A percentile compares a stretch with the other conserved stretches of the same genome.
phyloP scores from a whole-genome alignment of 2,329 filamentous ascomycete species.

The Coccinonectria pachysandricola region DNA sequence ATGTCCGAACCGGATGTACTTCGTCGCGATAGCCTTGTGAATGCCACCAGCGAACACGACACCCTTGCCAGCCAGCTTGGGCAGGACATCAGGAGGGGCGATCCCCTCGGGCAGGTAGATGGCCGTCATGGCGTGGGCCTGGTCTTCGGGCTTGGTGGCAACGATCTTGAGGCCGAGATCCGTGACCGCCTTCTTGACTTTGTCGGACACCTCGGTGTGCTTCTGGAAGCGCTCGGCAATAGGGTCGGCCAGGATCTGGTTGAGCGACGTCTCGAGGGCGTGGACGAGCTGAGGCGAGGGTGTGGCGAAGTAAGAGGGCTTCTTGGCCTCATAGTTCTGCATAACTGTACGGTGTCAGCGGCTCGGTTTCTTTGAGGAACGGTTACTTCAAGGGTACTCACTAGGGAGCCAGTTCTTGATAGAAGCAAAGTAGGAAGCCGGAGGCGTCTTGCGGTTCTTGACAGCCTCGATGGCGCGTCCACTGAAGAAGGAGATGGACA shows the following conservation, averaged over 20 bases:
- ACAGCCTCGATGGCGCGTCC: conserved; percentile 74
- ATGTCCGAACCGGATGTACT: conserved; percentile 92
- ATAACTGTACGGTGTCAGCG: conserved; percentile 52
- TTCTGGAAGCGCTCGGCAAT: conserved; percentile 73
- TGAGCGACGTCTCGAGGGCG: conserved; percentile 81
- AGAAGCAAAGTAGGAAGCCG: conserved; percentile 85
- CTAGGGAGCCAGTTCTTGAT: conserved; percentile 96
- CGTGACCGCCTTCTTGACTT: conserved; percentile 72
- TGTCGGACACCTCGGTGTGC: conserved; percentile 70
- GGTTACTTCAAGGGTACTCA: conserved; percentile 39
- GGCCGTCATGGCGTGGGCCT: conserved; percentile 96
- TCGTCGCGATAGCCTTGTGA: conserved; percentile 88
- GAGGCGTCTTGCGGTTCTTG: conserved; percentile 69
- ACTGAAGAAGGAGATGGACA: conserved; percentile 91
- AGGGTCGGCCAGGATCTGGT: conserved; percentile 72
- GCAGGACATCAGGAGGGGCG: conserved; percentile 71
- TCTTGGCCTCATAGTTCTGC: conserved; percentile 97
- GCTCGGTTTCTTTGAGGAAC: not conserved
- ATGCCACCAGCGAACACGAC: conserved; percentile 92
- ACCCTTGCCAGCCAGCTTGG: conserved; percentile 73
- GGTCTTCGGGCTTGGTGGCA: conserved; percentile 74
- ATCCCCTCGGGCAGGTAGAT: conserved; percentile 87
- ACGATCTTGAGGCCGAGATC: conserved; percentile 82
- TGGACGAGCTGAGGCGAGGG: conserved; percentile 89
- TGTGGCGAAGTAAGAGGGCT: conserved; percentile 95